Evolutionary conservation across 2,329 filamentous ascomycete genomes (phyloP).

Genomic region (Fusarium camptoceras): DNA sequence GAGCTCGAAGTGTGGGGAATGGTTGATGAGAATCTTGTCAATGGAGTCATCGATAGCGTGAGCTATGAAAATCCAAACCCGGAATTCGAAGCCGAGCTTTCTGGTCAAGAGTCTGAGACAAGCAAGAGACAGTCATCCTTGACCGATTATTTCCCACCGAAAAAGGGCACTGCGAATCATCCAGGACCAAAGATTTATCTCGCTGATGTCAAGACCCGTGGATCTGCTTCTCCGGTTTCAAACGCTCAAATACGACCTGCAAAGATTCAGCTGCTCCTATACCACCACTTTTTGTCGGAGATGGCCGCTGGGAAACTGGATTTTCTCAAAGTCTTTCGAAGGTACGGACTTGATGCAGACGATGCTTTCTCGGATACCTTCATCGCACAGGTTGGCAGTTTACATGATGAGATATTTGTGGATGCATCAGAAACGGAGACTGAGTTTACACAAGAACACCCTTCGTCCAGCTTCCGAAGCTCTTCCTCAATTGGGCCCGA

Average conservation of each 20-base stretch:
- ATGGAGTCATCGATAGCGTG: slow-evolving; percentile 89
- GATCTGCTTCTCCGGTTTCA: slow-evolving; percentile 71
- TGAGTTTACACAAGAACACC: slow-evolving; percentile 15
- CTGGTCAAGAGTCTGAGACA: slow-evolving; percentile 48
- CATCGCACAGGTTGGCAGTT: slow-evolving; percentile 75
- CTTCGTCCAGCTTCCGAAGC: slow-evolving; percentile 35
- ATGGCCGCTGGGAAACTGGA: slow-evolving; percentile 79
- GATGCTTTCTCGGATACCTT: slow-evolving; percentile 82
- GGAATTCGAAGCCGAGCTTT: slow-evolving; percentile 72
- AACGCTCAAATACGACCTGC: slow-evolving; percentile 78
- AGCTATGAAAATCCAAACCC: slow-evolving; percentile 81
- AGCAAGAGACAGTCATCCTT: slow-evolving; percentile 54
- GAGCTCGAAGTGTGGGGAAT: slow-evolving; percentile 89
- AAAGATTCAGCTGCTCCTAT: slow-evolving; percentile 88
- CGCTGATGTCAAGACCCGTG: slow-evolving; percentile 88
- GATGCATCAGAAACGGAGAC: slow-evolving; percentile 57
- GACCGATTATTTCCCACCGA: slow-evolving; percentile 55
- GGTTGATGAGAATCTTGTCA: slow-evolving; percentile 84
- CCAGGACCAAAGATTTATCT: slow-evolving; percentile 69
- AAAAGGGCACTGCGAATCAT: slow-evolving; percentile 11
- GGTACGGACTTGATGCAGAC: slow-evolving; percentile 76
- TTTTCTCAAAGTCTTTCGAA: slow-evolving; percentile 73
- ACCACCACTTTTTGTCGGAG: slow-evolving; percentile 83
- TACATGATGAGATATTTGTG: slow-evolving; percentile 75
- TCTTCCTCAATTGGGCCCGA: slow-evolving; percentile 46